These are phyloP conservation scores for Phytopythium ostracodes DNA, from an alignment of 352 stramenopile species.

Conservation along the genomic window DNA sequence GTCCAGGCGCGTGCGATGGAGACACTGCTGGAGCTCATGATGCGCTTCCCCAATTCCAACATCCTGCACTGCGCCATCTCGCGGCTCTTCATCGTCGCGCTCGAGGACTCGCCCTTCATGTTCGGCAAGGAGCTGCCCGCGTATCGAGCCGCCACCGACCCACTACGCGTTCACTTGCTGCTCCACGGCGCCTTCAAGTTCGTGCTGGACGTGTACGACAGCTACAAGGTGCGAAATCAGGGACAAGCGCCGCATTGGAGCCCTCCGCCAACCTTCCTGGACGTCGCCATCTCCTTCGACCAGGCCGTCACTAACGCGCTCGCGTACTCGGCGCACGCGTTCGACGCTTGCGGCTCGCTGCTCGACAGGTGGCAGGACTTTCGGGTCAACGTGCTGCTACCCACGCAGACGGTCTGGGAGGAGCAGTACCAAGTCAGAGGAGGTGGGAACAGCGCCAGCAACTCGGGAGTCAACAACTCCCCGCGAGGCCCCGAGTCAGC, in stretches of 20 bases:
- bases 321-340: constrained; percentile 50
- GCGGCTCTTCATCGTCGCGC: constrained; percentile 68
- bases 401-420: constrained; percentile 65
- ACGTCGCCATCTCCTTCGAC: constrained; percentile 74
- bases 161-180: constrained; percentile 51
- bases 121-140: constrained; percentile 74
- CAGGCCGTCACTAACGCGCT: constrained; percentile 60
- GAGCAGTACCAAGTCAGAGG: constrained; percentile 38
- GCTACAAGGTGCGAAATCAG: constrained; percentile 1
- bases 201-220: constrained; percentile 36
- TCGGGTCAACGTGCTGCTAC: constrained; percentile 36
- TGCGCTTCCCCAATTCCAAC: constrained; percentile 88
- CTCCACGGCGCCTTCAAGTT: constrained; percentile 37
- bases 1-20: constrained; percentile 39
- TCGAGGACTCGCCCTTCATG: constrained; percentile 78
- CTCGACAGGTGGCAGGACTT: constrained; percentile 51
- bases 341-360: constrained; percentile 27
- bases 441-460: neutral
- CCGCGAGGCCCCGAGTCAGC: constrained; percentile 2
- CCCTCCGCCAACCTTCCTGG: constrained; percentile 51
- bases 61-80: constrained; percentile 65
- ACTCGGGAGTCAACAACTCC: neutral
- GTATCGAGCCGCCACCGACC: constrained; percentile 45
- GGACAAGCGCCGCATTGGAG: neutral
- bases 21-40: constrained; percentile 85